Percentiles rank a stretch among this genome's conserved stretches.
phyloP scores from a whole-genome alignment of 192 early-diverging fungal species.

The Backusella liffmaniae region DNA sequence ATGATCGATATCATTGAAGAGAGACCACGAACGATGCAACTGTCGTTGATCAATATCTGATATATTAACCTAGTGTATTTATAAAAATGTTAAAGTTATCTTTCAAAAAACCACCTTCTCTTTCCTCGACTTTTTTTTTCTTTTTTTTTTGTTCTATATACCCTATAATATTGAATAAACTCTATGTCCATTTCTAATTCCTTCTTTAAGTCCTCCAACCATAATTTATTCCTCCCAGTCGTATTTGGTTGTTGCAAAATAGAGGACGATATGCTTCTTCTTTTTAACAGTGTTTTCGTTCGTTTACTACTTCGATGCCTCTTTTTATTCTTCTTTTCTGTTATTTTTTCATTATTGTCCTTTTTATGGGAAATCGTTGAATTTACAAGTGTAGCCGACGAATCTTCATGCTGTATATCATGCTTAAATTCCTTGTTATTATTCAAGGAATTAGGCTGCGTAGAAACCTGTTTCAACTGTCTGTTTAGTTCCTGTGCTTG shows the following conservation, averaged over 20 bases:
- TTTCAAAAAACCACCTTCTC: not conserved
- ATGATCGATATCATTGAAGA: not conserved
- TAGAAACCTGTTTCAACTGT: not conserved
- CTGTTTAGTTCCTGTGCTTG: not conserved
- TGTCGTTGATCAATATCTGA: not conserved
- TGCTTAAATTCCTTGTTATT: not conserved
- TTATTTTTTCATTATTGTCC: not conserved
- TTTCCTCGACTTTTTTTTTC: not conserved
- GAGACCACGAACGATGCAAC: not conserved
- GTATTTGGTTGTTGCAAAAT: not conserved
- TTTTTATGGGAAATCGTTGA: not conserved
- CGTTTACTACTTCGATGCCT: constrained; percentile 1
- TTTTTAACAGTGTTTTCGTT: not conserved
- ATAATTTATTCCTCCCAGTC: not conserved
- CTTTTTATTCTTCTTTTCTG: constrained; percentile 6
- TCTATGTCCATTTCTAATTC: not conserved
- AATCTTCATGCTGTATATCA: not conserved
- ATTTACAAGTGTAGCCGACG: constrained; percentile 11
- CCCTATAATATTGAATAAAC: not conserved
- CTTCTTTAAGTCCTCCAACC: not conserved
- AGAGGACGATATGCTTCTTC: not conserved
- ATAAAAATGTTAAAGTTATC: not conserved
- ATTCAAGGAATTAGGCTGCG: not conserved
- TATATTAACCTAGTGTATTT: not conserved
- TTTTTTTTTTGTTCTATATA: not conserved